phyloP scores from a whole-genome alignment of 23 red algal genomes.

The Gracilaria gracilis region DNA sequence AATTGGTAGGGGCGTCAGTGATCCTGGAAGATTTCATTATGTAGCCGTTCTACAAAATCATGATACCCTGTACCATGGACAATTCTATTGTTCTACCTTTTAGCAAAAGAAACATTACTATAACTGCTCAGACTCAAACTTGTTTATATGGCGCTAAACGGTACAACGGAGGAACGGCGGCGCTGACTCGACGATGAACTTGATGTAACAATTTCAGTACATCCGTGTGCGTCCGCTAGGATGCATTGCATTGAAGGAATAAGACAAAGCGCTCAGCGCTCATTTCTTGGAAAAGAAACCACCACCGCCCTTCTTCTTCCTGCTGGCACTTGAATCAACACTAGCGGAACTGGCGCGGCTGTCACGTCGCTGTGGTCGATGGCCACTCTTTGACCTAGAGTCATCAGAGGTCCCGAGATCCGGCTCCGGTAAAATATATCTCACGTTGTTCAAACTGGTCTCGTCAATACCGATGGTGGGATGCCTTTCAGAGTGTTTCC shows the following conservation, averaged over 20 bases:
- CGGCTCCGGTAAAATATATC: conserved; percentile 82
- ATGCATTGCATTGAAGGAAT: not conserved
- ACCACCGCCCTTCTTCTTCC: conserved; percentile 64
- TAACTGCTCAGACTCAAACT: not conserved
- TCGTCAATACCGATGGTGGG: conserved; percentile 95
- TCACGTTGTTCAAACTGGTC: conserved; percentile 87
- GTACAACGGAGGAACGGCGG: not conserved
- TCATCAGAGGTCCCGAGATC: conserved; percentile 65
- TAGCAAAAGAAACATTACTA: not conserved
- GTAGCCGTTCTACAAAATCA: too few species aligned
- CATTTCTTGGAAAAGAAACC: conserved; percentile 74
- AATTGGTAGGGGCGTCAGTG: too few species aligned
- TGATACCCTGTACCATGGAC: too few species aligned
- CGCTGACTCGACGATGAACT: not conserved
- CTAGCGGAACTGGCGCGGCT: conserved; percentile 57
- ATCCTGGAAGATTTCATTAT: too few species aligned
- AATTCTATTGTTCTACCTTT: too few species aligned
- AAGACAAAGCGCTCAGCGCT: not conserved
- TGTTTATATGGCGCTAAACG: not conserved
- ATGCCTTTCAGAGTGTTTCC: conserved; percentile 90
- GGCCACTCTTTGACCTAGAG: conserved; percentile 11
- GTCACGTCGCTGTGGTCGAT: conserved; percentile 60
- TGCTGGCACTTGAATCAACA: conserved; percentile 47
- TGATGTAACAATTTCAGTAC: not conserved
- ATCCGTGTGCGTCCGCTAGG: not conserved